Base-by-base conservation (phyloP, 2,329 filamentous ascomycete species). In the Calonectria ilicicola region DNA sequence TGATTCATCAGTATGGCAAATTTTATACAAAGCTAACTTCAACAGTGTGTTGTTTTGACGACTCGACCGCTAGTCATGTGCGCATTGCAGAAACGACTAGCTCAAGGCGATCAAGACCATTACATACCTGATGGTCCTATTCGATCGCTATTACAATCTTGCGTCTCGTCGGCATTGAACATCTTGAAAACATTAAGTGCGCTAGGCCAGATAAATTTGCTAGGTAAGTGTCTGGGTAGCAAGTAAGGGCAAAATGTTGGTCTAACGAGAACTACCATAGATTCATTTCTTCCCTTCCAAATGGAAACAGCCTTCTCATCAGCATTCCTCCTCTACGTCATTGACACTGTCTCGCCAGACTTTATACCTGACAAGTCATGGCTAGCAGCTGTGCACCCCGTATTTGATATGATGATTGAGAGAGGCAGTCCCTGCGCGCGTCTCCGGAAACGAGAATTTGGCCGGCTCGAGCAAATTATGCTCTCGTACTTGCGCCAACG, bases 401-500 rank as follows among this genome's bases (percentile, higher is more conserved):
- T 67, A 5, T 67, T 67, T 35, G 65, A 67, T 38, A 67, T 58
- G 49, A 67, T 67, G 65, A 53, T 56, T 21, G 65, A 35, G 17
- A 29, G 65, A 27, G 70, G 65, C 3, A 72, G 69, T 17, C 69
- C 65, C 15, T 66, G 56, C 19, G 32, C 69, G 38, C 69, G 42
- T 8, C 69, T 72, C 10, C 69, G 69, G 19, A 72, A 72, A 35
- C 44, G 69, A 5, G 69, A 72, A 26, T 32, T 72, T 10, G 44
- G 62, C 7, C 69, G 65, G 1, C 58, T 72, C 9, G 69, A 72
- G 26, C 69, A 72, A n/a, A 72, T 68, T n/a, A 72, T 72, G 65
- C 56, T 58, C 9, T 68, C 53, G 12, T 72, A 63, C 27, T 27
- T 72, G 62, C 47, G 19, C 46, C 35, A 62, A 9, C 46, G 64